Evolutionary conservation across 768 basidiomycete genomes (phyloP), one percentile per base, ranked within the genome.

Genomic region (Mycena filopes): DNA sequence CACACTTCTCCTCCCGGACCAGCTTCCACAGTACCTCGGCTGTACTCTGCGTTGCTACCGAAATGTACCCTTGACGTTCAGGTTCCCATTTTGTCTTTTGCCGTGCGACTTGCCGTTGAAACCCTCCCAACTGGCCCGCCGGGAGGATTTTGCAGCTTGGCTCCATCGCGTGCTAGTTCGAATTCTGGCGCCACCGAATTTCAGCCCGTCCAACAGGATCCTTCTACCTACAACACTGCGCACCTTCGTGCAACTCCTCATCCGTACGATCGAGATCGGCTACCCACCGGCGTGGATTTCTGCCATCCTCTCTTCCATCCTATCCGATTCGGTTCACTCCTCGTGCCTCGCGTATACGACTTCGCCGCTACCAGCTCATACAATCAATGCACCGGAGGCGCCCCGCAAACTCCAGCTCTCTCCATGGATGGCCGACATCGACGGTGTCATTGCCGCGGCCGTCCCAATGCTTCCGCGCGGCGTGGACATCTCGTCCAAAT

Each of bases 371-470:
- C 16, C 38, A 29, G 53, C 53, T 10, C 16, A 41, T 11, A 55
- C 53, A 18, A 55, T 55, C 21, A 55, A 5, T 15, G 20, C 23
- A 25, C 53, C 25, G 40, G 25, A 55, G 13, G 11, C 53, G 10
- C 28, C 23, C 25, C 40, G 21, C 16, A 55, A 41, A 29, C n/a
- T 55, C 7, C 53, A 55, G 53, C 53, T 55, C 25, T 55, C 53
- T 6, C 28, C 53, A 40, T 55, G 53, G 53, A 55, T 55, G 53
- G 53, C 53, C 16, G 53, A 55, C 38, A 55, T 55, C 21, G 53
- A 55, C 26, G 53, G 40, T 2, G 53, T 40, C 38, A n/a, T 53
- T 18, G 51, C 51, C 3, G 25, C 21, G 13, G 53, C 53, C 23
- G 13, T 55, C 26, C 38, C 53, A 23, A 42, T 40, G 4, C 25